A percentile compares a stretch with the other conserved stretches of the same genome.
phyloP scores from a whole-genome alignment of 371 early-diverging fungal genomes.

The Mortierella sp. region DNA sequence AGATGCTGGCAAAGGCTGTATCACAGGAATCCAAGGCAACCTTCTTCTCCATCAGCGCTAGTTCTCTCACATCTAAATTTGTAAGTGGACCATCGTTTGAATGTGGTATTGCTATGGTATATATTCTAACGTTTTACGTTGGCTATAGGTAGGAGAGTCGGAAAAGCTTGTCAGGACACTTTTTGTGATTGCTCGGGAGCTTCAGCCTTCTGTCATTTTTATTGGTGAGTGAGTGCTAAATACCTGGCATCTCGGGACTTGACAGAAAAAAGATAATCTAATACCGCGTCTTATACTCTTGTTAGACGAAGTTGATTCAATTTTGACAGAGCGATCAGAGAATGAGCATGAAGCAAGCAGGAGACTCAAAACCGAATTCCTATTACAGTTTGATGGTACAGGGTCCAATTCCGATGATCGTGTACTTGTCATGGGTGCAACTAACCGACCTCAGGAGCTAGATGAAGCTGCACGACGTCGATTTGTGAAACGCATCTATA shows the following conservation, averaged over 20 bases:
- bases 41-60: slow-evolving; percentile 87
- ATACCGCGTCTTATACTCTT: neutral
- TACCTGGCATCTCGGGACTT: neutral
- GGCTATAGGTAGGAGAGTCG: slow-evolving; percentile 67
- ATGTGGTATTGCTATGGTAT: neutral
- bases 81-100: slow-evolving; percentile 31
- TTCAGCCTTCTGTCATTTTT: slow-evolving; percentile 79
- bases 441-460: slow-evolving; percentile 78
- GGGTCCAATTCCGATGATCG: slow-evolving; percentile 63
- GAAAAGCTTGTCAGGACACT: slow-evolving; percentile 77
- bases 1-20: slow-evolving; percentile 73
- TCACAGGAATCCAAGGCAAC: slow-evolving; percentile 81
- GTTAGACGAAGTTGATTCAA: slow-evolving; percentile 76
- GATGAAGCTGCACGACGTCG: slow-evolving; percentile 86
- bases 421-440: slow-evolving; percentile 73
- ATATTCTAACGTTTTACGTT: neutral
- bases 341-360: slow-evolving; percentile 84
- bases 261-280: neutral
- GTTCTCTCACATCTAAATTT: slow-evolving; percentile 84
- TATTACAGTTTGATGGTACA: slow-evolving; percentile 83
- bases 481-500: slow-evolving; percentile 78
- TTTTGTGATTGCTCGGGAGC: slow-evolving; percentile 73
- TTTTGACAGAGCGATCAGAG: slow-evolving; percentile 77
- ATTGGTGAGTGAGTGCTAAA: slow-evolving; percentile 58
- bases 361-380: slow-evolving; percentile 87